A percentile compares a stretch with the other conserved stretches of the same genome.
Conservation (phyloP, 345 rosid species). For the Atalantia buxifolia region DNA sequence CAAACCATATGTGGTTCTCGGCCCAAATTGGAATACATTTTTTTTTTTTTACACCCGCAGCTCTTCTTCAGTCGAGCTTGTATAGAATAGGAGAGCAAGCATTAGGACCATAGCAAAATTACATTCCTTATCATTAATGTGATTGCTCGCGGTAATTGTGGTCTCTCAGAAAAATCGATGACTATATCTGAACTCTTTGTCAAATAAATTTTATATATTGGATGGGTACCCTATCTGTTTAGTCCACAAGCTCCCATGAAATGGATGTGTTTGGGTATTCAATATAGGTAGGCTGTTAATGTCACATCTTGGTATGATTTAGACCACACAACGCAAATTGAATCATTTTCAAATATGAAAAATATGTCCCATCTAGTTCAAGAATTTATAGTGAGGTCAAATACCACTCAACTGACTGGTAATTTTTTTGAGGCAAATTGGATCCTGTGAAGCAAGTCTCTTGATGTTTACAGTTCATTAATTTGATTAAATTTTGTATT, state of each 20-base stretch:
- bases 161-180: no score
- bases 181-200: neutral
- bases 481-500: neutral
- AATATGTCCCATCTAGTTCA: neutral
- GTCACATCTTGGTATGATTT: slow-evolving; percentile 9
- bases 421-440: neutral
- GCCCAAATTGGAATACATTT: no score
- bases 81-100: no score
- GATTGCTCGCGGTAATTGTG: no score
- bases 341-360: neutral
- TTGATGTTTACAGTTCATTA: neutral
- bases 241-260: neutral
- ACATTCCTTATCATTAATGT: no score
- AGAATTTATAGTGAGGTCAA: no score
- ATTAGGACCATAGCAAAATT: no score
- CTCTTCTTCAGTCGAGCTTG: no score
- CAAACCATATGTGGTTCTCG: neutral
- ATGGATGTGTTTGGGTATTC: neutral
- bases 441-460: neutral
- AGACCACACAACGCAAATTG: neutral
- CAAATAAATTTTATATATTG: neutral
- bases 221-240: neutral
- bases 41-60: no score
- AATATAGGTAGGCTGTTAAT: slow-evolving; percentile 5
- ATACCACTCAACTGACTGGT: no score